phyloP scores from a whole-genome alignment of 352 stramenopile genomes.

The Globisporangium orthogonon region DNA sequence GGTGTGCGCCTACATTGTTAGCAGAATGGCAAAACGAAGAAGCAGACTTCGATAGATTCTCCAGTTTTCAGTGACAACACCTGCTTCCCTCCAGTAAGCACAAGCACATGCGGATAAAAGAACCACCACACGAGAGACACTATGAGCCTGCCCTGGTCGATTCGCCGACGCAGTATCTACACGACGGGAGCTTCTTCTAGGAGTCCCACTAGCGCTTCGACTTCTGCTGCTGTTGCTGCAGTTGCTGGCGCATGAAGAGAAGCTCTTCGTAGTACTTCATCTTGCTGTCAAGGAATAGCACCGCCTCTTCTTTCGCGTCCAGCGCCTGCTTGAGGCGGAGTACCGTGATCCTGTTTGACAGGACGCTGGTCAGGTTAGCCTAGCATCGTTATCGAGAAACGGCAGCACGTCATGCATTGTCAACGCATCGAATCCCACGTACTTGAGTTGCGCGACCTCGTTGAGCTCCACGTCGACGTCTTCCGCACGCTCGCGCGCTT shows the following conservation, averaged over 20 bases:
- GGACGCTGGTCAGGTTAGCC: neutral
- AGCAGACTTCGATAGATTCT: too few relatives aligned
- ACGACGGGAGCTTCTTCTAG: too few relatives aligned
- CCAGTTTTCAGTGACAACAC: too few relatives aligned
- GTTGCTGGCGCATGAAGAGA: neutral
- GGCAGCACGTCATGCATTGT: too few relatives aligned
- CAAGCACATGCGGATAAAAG: too few relatives aligned
- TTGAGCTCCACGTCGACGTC: neutral
- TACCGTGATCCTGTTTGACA: slow-evolving; percentile 31
- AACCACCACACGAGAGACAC: too few relatives aligned
- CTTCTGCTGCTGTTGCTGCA: neutral
- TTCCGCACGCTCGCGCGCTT: neutral
- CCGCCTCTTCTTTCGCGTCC: slow-evolving; percentile 55
- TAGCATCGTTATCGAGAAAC: slow-evolving; percentile 7
- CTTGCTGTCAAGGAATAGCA: slow-evolving; percentile 48
- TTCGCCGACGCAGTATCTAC: neutral
- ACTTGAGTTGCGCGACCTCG: slow-evolving; percentile 23
- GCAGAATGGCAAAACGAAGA: too few relatives aligned
- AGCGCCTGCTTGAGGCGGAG: slow-evolving; percentile 44
- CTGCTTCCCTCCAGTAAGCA: neutral
- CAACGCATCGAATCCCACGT: slow-evolving; percentile 1
- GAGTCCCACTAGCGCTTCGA: neutral
- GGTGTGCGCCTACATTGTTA: too few relatives aligned
- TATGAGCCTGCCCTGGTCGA: too few relatives aligned
- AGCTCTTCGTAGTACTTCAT: slow-evolving; percentile 38